Base-by-base conservation (phyloP, 495 filamentous ascomycete genomes). In the Cairneyella variabilis region DNA sequence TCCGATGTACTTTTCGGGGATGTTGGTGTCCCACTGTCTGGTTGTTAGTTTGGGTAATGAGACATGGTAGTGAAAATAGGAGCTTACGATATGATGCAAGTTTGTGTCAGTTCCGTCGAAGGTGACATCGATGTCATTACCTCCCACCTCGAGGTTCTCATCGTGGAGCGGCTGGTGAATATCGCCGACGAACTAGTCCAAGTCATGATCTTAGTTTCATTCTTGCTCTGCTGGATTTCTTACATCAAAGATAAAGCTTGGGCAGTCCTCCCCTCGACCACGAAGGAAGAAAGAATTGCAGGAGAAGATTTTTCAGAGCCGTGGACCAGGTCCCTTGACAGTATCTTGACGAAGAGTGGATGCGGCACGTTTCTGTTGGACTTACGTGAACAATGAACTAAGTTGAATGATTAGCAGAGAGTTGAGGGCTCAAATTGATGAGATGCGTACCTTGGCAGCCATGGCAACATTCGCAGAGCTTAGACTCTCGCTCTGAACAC, bases 131-230 rank as follows among this genome's bases (percentile, higher is more conserved):
- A 87, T 78, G 32, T 70, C 68, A 66, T 85, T 86, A 17, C 78
- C 80, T 23, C 83, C 83, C 3, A 74, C 60, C 7, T 78, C 74
- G 28, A 76, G 71, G 8, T 67, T 71, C 55, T 86, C 83, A 53
- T 78, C 77, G 61, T 86, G 83, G 1, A 86, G 71, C 0, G 83
- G 83, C 54, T 86, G 83, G 5, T 76, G 74, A 45, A 85, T 76
- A 59, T 86, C 83, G 28, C 83, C 83, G 17, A 80, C 46, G 57
- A 83, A 78, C 69, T 79, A 61, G 26, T 20, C 7, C n/a, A 51
- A 22, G 12, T 38, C 18, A 38, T 30, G 22, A n/a, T n/a, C 37
- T 55, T 27, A 55, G 43, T 42, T 34, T 16, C 8, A 26, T 21
- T 39, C 37, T 22, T 7, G 12, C 11, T 37, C 27, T 23, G 49